phyloP scores from a whole-genome alignment of 2,329 filamentous ascomycete genomes.

The Emmonsiellopsis sp. region DNA sequence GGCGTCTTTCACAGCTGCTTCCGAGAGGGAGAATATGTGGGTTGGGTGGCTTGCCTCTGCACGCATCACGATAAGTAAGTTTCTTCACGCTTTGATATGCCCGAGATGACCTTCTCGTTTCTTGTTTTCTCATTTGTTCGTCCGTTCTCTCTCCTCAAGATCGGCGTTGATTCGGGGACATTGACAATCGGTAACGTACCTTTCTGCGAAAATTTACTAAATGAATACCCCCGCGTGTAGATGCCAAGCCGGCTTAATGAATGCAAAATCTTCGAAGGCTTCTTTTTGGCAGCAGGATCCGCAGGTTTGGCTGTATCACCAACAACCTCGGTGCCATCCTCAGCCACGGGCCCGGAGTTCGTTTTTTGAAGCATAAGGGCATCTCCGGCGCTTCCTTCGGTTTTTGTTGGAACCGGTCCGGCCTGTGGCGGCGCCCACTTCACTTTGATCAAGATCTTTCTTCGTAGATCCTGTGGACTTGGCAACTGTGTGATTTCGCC shows the following conservation, averaged over 20 bases:
- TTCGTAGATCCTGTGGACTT: conserved; percentile 58
- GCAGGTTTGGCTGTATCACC: background rate
- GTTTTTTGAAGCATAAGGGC: conserved; percentile 5
- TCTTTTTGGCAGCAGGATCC: conserved; percentile 29
- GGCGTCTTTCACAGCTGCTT: conserved; percentile 57
- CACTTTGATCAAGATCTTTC: conserved; percentile 78
- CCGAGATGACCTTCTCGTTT: background rate
- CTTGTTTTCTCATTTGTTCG: background rate
- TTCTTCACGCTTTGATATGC: background rate
- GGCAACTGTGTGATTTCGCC: conserved; percentile 44
- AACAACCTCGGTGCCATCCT: conserved; percentile 21
- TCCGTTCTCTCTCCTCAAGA: background rate
- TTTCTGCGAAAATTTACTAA: conserved; percentile 60
- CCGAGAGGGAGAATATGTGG: conserved; percentile 56
- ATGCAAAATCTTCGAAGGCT: conserved; percentile 56
- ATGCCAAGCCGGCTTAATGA: conserved; percentile 65
- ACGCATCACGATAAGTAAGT: background rate
- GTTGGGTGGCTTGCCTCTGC: conserved; percentile 44
- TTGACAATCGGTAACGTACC: conserved; percentile 33
- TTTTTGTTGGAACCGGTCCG: conserved; percentile 17
- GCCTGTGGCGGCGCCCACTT: conserved; percentile 50
- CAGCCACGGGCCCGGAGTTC: conserved; percentile 29
- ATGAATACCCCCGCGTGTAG: conserved; percentile 80
- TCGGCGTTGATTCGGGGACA: background rate
- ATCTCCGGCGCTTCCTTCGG: conserved; percentile 10